phyloP scores from a whole-genome alignment of 177 flowering plant genomes.

The Telopea speciosissima region DNA sequence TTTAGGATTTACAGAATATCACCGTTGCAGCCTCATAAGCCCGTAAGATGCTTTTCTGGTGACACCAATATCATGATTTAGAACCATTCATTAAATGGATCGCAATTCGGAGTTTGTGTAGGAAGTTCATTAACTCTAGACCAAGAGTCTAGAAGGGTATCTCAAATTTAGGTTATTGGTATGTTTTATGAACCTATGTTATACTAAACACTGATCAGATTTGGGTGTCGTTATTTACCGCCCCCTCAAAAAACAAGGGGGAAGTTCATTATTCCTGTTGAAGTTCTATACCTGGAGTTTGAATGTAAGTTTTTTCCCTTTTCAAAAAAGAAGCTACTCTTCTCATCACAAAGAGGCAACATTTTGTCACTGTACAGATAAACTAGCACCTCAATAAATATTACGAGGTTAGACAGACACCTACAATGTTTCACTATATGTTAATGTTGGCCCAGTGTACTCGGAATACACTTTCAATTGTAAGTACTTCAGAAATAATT shows the following conservation, averaged over 20 bases:
- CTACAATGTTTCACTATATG: too few relatives aligned
- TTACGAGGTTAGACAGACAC: too few relatives aligned
- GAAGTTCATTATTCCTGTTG: background rate
- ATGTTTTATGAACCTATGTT: background rate
- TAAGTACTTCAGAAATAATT: too few relatives aligned
- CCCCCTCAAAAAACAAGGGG: too few relatives aligned
- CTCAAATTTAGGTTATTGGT: background rate
- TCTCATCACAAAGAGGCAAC: too few relatives aligned
- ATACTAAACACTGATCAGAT: background rate
- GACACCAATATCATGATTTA: background rate
- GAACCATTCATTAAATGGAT: background rate
- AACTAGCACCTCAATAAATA: too few relatives aligned
- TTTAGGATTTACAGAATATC: too few relatives aligned
- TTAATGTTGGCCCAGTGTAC: too few relatives aligned
- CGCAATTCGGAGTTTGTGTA: background rate
- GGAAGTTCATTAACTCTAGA: background rate
- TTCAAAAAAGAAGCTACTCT: too few relatives aligned
- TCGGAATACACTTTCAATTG: background rate
- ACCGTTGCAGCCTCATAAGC: too few relatives aligned
- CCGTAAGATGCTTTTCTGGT: background rate
- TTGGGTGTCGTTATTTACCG: background rate
- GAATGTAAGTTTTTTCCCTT: background rate
- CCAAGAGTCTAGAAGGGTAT: background rate
- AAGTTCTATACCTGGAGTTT: background rate
- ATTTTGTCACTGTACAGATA: too few relatives aligned